phyloP scores from a whole-genome alignment of 2,329 filamentous ascomycete species.

The Ophiostoma quercus region DNA sequence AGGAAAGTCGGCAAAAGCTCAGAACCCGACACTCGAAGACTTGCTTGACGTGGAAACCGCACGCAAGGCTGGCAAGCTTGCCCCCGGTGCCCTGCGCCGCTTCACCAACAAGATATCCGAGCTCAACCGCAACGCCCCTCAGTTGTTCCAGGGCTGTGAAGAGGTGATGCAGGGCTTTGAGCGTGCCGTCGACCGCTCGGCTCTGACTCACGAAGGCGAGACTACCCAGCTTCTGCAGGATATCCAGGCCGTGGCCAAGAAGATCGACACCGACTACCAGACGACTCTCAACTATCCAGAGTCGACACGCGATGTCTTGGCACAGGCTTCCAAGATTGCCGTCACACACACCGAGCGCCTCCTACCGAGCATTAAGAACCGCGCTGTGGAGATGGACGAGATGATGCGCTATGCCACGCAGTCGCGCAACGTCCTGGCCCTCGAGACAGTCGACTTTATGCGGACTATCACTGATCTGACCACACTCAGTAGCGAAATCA shows the following conservation, averaged over 20 bases:
- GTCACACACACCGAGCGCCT: conserved; percentile 58
- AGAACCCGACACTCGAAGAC: conserved; percentile 58
- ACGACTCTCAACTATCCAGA: conserved; percentile 65
- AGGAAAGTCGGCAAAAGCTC: background rate
- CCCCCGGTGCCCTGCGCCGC: conserved; percentile 52
- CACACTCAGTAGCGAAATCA: conserved; percentile 65
- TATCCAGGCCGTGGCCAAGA: conserved; percentile 77
- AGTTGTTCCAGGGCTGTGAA: conserved; percentile 58
- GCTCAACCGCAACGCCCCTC: conserved; percentile 55
- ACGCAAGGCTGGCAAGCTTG: conserved; percentile 64
- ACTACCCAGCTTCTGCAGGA: conserved; percentile 69
- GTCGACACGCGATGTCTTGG: conserved; percentile 53
- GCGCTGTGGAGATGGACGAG: conserved; percentile 56
- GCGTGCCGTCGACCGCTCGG: conserved; percentile 50
- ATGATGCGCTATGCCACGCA: conserved; percentile 56
- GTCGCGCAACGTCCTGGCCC: conserved; percentile 62
- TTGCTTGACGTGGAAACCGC: conserved; percentile 71
- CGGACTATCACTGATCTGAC: conserved; percentile 76
- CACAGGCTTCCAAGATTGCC: conserved; percentile 58
- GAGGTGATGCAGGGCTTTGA: conserved; percentile 59
- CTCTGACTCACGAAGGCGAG: conserved; percentile 56
- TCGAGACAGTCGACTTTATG: conserved; percentile 68
- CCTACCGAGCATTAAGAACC: conserved; percentile 53
- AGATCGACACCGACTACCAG: conserved; percentile 81
- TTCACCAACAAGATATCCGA: conserved; percentile 57